Conservation (phyloP, 139 green algal species). For the Dunaliella primolecta region DNA sequence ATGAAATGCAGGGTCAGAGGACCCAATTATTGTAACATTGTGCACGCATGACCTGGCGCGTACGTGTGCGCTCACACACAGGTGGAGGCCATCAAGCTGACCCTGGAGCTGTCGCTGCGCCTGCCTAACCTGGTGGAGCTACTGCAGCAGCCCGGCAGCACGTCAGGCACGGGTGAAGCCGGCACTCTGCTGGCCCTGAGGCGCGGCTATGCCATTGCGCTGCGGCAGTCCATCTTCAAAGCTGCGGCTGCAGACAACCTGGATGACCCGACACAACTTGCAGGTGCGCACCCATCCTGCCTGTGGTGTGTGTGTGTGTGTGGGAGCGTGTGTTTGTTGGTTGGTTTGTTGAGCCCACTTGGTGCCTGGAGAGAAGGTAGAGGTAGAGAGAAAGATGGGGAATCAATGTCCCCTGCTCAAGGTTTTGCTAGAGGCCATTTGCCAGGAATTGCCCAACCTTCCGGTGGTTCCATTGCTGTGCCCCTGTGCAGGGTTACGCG, state of each 20-base stretch:
- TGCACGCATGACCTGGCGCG: too few species aligned
- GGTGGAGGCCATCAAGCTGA: conserved; percentile 56
- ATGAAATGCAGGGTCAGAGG: not conserved
- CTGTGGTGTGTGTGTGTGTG: conserved; percentile 1
- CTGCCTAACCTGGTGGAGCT: conserved; percentile 61
- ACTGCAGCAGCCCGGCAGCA: conserved; percentile 27
- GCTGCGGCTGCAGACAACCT: conserved; percentile 21
- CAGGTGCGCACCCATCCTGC: not conserved
- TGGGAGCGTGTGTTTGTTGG: not conserved
- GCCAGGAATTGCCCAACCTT: too few species aligned
- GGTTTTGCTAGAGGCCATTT: too few species aligned
- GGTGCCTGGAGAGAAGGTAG: too few species aligned
- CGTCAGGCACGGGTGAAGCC: not conserved
- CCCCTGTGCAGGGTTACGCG: not conserved
- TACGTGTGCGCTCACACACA: too few species aligned
- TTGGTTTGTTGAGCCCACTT: too few species aligned
- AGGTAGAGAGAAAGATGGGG: too few species aligned
- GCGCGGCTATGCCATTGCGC: conserved; percentile 33
- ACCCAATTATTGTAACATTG: not conserved
- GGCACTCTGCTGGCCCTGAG: conserved; percentile 21
- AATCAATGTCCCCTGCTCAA: too few species aligned
- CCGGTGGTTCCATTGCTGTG: not conserved
- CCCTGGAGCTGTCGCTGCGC: conserved; percentile 36
- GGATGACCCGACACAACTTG: conserved; percentile 13
- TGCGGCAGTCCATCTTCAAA: not conserved